Evolutionary conservation across 768 basidiomycete species (phyloP).

Genomic region (Lentinus brumalis): DNA sequence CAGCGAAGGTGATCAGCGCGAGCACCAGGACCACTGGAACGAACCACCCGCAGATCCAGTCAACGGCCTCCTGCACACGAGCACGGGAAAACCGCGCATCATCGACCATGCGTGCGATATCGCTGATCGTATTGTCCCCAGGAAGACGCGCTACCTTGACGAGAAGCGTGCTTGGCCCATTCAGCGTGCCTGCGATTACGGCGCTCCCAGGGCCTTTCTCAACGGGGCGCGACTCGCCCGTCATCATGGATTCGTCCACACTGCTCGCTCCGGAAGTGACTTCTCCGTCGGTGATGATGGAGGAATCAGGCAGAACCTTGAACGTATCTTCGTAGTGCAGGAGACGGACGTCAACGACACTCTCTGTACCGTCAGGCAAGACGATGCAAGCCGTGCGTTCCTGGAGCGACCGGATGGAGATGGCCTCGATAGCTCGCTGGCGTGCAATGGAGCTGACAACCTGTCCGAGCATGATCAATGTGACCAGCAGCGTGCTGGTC

Average conservation of each 20-base stretch:
- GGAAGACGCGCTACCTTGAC: conserved; percentile 38
- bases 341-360: conserved; percentile 32
- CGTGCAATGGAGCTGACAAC: conserved; percentile 40
- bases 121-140: conserved; percentile 44
- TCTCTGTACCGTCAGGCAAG: conserved; percentile 24
- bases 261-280: conserved; percentile 37
- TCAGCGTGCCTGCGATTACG: conserved; percentile 43
- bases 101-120: conserved; percentile 38
- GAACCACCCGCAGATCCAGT: conserved; percentile 49
- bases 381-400: conserved; percentile 34
- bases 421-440: conserved; percentile 37
- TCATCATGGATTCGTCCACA: conserved; percentile 46
- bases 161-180: conserved; percentile 36
- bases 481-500: conserved; percentile 44
- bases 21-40: conserved; percentile 50
- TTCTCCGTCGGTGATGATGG: conserved; percentile 43
- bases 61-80: conserved; percentile 48
- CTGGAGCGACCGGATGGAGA: conserved; percentile 38
- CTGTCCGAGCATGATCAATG: conserved; percentile 44
- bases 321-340: conserved; percentile 40
- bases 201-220: conserved; percentile 35
- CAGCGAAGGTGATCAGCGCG: conserved; percentile 38
- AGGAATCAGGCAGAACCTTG: conserved; percentile 35
- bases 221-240: conserved; percentile 43
- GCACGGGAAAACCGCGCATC: conserved; percentile 41